A percentile compares a stretch with the other conserved stretches of the same genome.
phyloP scores from a whole-genome alignment of 2,329 filamentous ascomycete species.

The Fusarium sp. region DNA sequence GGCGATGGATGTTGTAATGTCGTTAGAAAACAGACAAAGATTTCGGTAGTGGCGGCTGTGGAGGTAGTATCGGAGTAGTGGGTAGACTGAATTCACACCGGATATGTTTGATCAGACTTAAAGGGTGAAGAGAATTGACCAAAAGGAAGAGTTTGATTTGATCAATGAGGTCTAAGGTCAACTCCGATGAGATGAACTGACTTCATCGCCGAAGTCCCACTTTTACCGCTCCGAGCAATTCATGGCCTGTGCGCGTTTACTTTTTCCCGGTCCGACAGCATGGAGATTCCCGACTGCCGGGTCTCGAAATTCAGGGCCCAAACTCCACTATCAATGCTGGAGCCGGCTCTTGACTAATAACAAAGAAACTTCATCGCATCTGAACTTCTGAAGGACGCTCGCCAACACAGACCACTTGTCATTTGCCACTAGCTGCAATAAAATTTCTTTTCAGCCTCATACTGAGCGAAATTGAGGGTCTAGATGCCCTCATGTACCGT shows the following conservation, averaged over 20 bases:
- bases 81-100: constrained; percentile 3
- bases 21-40: constrained; percentile 6
- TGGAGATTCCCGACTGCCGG: constrained; percentile 8
- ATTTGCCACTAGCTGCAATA: constrained; percentile 18
- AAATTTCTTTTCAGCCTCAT: constrained; percentile 26
- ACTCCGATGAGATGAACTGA: constrained; percentile 25
- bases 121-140: constrained; percentile 14
- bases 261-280: constrained; percentile 28
- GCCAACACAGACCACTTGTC: constrained; percentile 26
- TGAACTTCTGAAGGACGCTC: background rate
- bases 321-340: constrained; percentile 18
- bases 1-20: constrained; percentile 7
- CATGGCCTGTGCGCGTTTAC: constrained; percentile 40
- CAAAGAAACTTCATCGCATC: constrained; percentile 11
- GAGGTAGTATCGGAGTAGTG: constrained; percentile 8
- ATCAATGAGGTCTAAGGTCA: constrained; percentile 10
- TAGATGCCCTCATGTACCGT: constrained; percentile 19
- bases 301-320: constrained; percentile 32
- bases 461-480: constrained; percentile 5
- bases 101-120: background rate
- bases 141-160: constrained; percentile 29
- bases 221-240: constrained; percentile 7
- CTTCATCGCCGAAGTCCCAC: constrained; percentile 25
- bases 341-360: constrained; percentile 9
- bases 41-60: constrained; percentile 18